Conservation (phyloP, 352 stramenopile genomes). For the Phytopythium montanum region DNA sequence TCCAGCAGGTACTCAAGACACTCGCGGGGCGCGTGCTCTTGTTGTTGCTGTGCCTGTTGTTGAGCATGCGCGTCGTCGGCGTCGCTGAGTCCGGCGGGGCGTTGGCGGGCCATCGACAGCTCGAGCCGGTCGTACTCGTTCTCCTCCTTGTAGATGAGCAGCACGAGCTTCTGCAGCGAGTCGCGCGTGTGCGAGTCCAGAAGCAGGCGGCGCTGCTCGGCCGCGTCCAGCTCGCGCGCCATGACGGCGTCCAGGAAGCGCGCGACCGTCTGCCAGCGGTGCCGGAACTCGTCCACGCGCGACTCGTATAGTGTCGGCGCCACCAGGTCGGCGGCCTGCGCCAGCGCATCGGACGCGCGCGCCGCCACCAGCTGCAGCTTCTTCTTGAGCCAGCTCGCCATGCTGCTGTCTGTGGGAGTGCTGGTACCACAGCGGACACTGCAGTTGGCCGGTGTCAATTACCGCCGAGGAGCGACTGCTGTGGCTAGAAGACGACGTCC, state of each 20-base stretch:
- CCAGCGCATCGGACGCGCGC: constrained; percentile 64
- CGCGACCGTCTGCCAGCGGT: constrained; percentile 74
- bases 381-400: constrained; percentile 71
- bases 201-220: constrained; percentile 70
- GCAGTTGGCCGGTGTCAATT: neutral
- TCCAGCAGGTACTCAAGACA: constrained; percentile 85
- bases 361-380: constrained; percentile 76
- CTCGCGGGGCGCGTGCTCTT: constrained; percentile 40
- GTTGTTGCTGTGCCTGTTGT: constrained; percentile 19
- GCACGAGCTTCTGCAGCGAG: constrained; percentile 80
- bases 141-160: constrained; percentile 85
- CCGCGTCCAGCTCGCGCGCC: constrained; percentile 54
- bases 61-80: constrained; percentile 13
- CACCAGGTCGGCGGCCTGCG: constrained; percentile 76
- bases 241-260: constrained; percentile 76
- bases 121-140: constrained; percentile 69
- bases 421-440: too few species aligned
- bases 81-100: constrained; percentile 17
- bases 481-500: neutral
- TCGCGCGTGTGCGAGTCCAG: constrained; percentile 80
- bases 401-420: neutral
- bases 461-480: neutral
- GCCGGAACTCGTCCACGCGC: constrained; percentile 80
- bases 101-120: constrained; percentile 39
- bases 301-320: constrained; percentile 81